These are phyloP conservation scores for Metarhizium humberi DNA, from an alignment of 2,329 filamentous ascomycete species.

Conservation along the genomic window DNA sequence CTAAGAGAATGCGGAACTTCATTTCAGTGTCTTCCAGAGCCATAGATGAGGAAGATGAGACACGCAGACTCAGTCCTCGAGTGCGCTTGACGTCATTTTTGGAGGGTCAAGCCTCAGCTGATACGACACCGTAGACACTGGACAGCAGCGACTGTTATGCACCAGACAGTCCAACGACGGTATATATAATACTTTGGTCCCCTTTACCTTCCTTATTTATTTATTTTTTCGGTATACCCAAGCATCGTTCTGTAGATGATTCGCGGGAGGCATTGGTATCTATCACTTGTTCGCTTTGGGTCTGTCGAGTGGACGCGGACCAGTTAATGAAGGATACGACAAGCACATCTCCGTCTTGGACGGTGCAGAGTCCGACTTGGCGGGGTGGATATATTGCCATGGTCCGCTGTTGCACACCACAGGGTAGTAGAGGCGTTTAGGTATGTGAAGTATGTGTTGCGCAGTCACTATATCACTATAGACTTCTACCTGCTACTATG, in stretches of 20 bases:
- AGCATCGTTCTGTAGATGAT: background rate
- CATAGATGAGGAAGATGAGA: constrained; percentile 39
- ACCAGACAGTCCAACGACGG: background rate
- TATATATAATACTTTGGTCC: too few species aligned
- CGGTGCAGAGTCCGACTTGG: background rate
- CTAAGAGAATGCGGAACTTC: constrained; percentile 37
- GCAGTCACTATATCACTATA: background rate
- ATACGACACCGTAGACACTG: background rate
- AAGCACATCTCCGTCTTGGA: background rate
- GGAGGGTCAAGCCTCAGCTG: background rate
- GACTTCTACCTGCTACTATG: background rate
- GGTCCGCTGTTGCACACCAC: background rate
- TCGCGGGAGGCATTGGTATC: background rate
- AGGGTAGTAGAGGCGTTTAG: too few species aligned
- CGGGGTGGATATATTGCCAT: background rate
- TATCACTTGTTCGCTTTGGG: background rate
- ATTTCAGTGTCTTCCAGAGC: constrained; percentile 36
- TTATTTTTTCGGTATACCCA: background rate
- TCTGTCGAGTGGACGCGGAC: background rate
- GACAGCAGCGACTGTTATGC: background rate
- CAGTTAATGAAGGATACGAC: background rate
- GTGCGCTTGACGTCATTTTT: constrained; percentile 13
- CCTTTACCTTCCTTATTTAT: background rate
- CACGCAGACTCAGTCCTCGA: constrained; percentile 21
- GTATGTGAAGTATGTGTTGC: background rate